Percentiles rank a stretch among this genome's conserved stretches.
Conservation (phyloP, 192 early-diverging fungal genomes). For the Coemansia sp. region DNA sequence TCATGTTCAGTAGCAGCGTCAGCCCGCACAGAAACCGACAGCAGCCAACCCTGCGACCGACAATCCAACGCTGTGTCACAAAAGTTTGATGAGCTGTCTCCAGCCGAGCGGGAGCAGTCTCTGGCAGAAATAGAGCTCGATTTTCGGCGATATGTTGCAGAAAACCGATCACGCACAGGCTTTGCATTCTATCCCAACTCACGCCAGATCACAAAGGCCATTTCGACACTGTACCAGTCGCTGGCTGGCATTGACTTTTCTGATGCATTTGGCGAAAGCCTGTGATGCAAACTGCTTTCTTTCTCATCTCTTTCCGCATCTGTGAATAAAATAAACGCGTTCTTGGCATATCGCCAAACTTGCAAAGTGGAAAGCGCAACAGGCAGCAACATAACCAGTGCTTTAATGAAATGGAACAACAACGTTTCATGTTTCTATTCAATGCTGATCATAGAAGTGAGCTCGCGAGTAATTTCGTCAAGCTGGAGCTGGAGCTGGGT, state of each 20-base stretch:
- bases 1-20: neutral
- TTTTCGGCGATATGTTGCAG: constrained; percentile 21
- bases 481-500: constrained; percentile 41
- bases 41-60: neutral
- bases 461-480: constrained; percentile 28
- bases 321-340: neutral
- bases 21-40: neutral
- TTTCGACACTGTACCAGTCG: constrained; percentile 24
- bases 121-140: constrained; percentile 23
- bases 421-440: neutral
- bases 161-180: constrained; percentile 12
- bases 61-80: neutral
- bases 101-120: constrained; percentile 22
- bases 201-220: constrained; percentile 22
- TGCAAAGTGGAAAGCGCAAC: neutral
- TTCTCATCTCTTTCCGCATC: neutral
- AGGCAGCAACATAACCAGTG: no score
- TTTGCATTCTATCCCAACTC: constrained; percentile 31
- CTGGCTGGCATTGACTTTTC: constrained; percentile 27
- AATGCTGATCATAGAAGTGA: neutral
- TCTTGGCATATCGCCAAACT: neutral
- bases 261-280: constrained; percentile 2
- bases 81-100: constrained; percentile 21
- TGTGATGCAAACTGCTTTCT: neutral
- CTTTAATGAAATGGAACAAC: no score